Conservation (phyloP, 1,284 basidiomycete genomes). For the Malassezia yamatoensis region DNA sequence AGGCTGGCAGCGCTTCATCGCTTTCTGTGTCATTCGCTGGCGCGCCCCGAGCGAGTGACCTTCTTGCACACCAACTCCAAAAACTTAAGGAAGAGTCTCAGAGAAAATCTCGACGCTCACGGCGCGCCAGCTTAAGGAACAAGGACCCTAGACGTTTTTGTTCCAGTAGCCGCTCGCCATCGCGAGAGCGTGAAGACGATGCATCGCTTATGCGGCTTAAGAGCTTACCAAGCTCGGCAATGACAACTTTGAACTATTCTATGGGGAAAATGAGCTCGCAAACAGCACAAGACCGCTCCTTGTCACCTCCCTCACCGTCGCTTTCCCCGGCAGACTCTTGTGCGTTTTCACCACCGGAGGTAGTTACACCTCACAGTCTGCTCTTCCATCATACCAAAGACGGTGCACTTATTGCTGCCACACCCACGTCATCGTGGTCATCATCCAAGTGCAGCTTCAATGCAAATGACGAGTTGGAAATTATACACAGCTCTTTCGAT, state of each 20-base stretch:
- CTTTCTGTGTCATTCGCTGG: background rate
- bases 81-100: background rate
- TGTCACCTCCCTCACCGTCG: background rate
- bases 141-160: background rate
- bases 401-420: background rate
- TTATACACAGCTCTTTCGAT: background rate
- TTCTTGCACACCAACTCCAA: background rate
- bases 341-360: background rate
- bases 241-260: background rate
- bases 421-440: slow-evolving; percentile 10
- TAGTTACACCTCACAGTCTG: slow-evolving; percentile 7
- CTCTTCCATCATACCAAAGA: slow-evolving; percentile 4
- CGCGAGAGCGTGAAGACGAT: background rate
- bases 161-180: background rate
- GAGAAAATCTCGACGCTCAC: background rate
- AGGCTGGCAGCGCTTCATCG: background rate
- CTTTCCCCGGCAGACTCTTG: background rate
- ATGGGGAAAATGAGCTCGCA: background rate
- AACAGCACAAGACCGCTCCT: background rate
- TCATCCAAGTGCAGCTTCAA: slow-evolving; percentile 5
- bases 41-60: background rate
- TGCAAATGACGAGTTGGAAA: background rate
- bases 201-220: background rate
- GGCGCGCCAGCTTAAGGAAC: background rate
- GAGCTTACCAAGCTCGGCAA: background rate